phyloP scores from a whole-genome alignment of 2,329 filamentous ascomycete species.

The Alternaria consortialis region DNA sequence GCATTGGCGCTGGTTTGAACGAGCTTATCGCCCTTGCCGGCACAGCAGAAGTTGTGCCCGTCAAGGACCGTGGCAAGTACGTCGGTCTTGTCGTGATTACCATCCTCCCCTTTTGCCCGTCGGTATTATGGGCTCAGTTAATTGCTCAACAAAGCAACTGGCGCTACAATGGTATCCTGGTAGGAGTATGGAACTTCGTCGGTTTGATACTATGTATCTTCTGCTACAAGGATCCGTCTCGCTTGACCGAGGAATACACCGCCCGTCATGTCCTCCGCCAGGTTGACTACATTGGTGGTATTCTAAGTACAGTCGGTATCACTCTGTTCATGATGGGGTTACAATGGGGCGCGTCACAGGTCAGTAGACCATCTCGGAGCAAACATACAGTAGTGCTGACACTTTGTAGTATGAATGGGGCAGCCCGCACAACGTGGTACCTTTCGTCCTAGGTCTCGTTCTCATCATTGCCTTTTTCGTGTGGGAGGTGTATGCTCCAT shows the following conservation, averaged over 20 bases:
- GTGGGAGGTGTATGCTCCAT: constrained; percentile 56
- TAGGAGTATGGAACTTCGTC: constrained; percentile 61
- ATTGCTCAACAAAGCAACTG: constrained; percentile 60
- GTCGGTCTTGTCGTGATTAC: constrained; percentile 68
- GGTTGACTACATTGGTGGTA: constrained; percentile 45
- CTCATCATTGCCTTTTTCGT: constrained; percentile 61
- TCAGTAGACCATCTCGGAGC: constrained; percentile 15
- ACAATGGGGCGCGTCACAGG: constrained; percentile 50
- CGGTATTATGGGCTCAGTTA: constrained; percentile 69
- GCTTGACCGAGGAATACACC: constrained; percentile 53
- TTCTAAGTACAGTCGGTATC: constrained; percentile 42
- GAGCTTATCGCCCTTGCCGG: constrained; percentile 74
- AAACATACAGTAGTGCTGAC: constrained; percentile 47
- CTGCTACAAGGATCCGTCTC: constrained; percentile 53
- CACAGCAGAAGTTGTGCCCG: constrained; percentile 73
- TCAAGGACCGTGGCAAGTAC: constrained; percentile 70
- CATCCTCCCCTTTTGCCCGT: constrained; percentile 69
- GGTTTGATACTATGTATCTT: constrained; percentile 62
- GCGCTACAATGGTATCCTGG: constrained; percentile 65
- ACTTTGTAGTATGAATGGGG: constrained; percentile 65
- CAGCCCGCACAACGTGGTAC: constrained; percentile 63
- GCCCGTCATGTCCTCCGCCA: constrained; percentile 37
- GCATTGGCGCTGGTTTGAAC: constrained; percentile 72
- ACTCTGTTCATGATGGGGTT: constrained; percentile 51
- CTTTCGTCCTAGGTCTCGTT: constrained; percentile 61